Evolutionary conservation across 805 yeast species (phyloP).

Genomic region (Geotrichum ghanense): DNA sequence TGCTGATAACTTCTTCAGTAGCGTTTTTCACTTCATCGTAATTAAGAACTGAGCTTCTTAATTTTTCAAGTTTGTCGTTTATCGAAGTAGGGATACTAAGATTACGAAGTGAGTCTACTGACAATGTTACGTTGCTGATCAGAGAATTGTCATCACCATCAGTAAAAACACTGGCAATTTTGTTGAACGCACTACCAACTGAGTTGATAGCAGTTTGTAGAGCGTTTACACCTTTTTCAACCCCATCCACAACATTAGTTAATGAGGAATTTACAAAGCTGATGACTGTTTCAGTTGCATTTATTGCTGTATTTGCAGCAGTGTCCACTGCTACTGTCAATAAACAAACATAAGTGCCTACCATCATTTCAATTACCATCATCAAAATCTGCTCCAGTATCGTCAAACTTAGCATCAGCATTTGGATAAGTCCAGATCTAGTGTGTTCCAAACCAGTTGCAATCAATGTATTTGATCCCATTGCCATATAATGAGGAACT

Average conservation of each 20-base stretch:
- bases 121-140: constrained; percentile 43
- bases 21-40: constrained; percentile 53
- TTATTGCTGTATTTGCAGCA: constrained; percentile 58
- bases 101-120: constrained; percentile 43
- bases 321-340: constrained; percentile 65
- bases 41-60: constrained; percentile 48
- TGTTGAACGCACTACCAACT: constrained; percentile 38
- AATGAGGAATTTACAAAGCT: constrained; percentile 51
- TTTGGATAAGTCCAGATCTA: constrained; percentile 34
- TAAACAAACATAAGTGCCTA: constrained; percentile 84
- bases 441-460: constrained; percentile 37
- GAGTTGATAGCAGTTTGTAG: constrained; percentile 47
- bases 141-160: constrained; percentile 22
- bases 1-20: constrained; percentile 40
- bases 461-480: constrained; percentile 42
- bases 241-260: constrained; percentile 39
- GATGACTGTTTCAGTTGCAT: constrained; percentile 57
- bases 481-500: constrained; percentile 47
- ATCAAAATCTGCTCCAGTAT: constrained; percentile 48
- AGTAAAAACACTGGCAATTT: constrained; percentile 45
- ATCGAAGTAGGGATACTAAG: constrained; percentile 58
- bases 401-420: constrained; percentile 37
- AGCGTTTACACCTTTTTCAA: constrained; percentile 56
- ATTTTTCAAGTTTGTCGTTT: constrained; percentile 39
- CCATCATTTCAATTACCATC: constrained; percentile 57